Evolutionary conservation across 768 basidiomycete species (phyloP), one percentile per base, ranked within the genome.

Genomic region (Serendipita sp.): DNA sequence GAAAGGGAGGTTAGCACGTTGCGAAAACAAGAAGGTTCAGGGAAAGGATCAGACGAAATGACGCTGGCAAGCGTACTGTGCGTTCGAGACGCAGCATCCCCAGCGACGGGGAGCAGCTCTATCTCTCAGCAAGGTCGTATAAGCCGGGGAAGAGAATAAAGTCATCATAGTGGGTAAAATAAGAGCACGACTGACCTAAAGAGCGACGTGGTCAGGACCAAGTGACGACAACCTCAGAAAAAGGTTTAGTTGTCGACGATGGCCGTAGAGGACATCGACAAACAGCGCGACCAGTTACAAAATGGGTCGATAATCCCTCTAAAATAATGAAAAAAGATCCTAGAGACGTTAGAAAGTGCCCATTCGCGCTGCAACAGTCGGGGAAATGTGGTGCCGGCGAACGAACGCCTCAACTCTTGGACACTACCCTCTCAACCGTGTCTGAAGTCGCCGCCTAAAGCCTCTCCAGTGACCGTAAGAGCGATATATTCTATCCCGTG

Each of bases 81-180:
- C 79, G 74, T 74, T 75, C 65, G 62, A 58, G 76, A 74, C 78
- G 79, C 81, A 72, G 62, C 75, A 80, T 83, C 76, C 77, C 83
- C 83, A 83, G 83, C 82, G 82, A 85, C 62, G 86, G 82, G 79
- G 62, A 64, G 65, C 61, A 70, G 68, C 84, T 85, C 85, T 87
- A 72, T 81, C 77, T 72, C 85, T 87, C 86, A 82, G 77, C 87
- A 88, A 83, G 81, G 87, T 88, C 86, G 86, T 84, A 70, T 88
- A 88, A 74, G 86, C 84, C 85, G 86, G 86, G 86, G 86, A 88
- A 88, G 85, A 88, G 86, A 88, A 88, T 80, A 78, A 78, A 78
- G 81, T 84, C 85, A 86, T 86, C 84, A 71, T n/a, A 58, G 53
- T 22, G 33, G 11, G 30, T 22, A 28, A 24, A 58, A 22, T 30